Conservation (phyloP, 805 yeast genomes). For the Saccharomyces paradoxus region DNA sequence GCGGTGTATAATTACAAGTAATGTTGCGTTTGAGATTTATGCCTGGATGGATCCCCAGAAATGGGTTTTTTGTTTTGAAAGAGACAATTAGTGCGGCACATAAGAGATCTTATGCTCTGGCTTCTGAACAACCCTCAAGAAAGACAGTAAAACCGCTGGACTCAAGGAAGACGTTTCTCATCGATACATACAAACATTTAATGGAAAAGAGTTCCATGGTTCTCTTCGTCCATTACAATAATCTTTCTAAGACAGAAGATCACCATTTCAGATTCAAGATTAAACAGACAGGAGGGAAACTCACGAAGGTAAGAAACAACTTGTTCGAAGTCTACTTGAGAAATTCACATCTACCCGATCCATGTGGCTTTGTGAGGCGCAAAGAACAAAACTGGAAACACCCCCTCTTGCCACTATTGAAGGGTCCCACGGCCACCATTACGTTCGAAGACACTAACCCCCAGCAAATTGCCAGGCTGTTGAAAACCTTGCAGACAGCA, state of each 20-base stretch:
- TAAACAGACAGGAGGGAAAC: constrained; percentile 54
- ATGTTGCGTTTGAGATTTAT: not conserved
- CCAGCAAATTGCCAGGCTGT: constrained; percentile 48
- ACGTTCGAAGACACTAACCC: constrained; percentile 66
- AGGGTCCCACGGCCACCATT: constrained; percentile 82
- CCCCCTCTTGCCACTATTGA: constrained; percentile 61
- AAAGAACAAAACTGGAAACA: constrained; percentile 41
- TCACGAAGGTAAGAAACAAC: constrained; percentile 60
- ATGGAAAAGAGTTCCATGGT: constrained; percentile 62
- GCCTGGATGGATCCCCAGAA: not conserved
- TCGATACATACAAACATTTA: constrained; percentile 70
- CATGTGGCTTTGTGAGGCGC: constrained; percentile 50
- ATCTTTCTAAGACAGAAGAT: constrained; percentile 63
- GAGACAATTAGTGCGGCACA: not conserved
- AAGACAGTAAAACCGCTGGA: constrained; percentile 51
- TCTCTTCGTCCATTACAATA: constrained; percentile 78
- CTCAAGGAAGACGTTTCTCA: constrained; percentile 78
- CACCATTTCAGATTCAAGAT: constrained; percentile 54
- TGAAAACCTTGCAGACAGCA: constrained; percentile 52
- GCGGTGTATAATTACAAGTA: not conserved
- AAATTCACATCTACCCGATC: constrained; percentile 62
- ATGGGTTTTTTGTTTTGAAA: not conserved
- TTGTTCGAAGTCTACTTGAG: constrained; percentile 71
- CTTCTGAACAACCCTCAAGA: not conserved
- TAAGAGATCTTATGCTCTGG: not conserved